These are phyloP conservation scores for Sclerotinia minor DNA, from an alignment of 2,329 filamentous ascomycete genomes.

Conservation along the genomic window DNA sequence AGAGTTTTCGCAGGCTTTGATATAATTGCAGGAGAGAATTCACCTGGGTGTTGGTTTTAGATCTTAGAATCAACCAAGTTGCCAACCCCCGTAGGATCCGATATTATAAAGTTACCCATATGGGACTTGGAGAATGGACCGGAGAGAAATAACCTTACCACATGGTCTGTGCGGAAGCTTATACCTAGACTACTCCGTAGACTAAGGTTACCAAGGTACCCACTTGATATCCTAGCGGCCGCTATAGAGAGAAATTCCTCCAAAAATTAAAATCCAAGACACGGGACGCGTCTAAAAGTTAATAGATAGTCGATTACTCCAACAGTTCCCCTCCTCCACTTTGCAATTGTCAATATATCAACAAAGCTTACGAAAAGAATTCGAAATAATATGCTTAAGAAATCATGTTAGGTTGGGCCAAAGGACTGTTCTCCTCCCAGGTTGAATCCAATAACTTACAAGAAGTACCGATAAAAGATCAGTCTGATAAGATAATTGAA, in stretches of 20 bases:
- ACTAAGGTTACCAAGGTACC: no score
- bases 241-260: slow-evolving; percentile 14
- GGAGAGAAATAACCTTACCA: not conserved
- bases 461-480: not conserved
- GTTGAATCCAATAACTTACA: not conserved
- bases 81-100: no score
- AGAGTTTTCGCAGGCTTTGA: no score
- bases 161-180: not conserved
- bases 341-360: not conserved
- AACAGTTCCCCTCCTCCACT: not conserved
- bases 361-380: slow-evolving; percentile 1
- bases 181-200: no score
- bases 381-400: not conserved
- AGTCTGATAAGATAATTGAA: slow-evolving; percentile 20
- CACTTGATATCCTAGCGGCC: not conserved
- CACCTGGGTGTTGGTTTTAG: no score
- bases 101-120: no score
- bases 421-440: slow-evolving; percentile 14
- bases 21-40: no score
- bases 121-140: no score
- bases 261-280: slow-evolving; percentile 12
- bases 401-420: slow-evolving; percentile 12
- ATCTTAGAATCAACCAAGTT: no score
- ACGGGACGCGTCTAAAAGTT: not conserved
- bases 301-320: not conserved